Base-by-base conservation (phyloP, 2,329 filamentous ascomycete species). In the Capronia coronata region DNA sequence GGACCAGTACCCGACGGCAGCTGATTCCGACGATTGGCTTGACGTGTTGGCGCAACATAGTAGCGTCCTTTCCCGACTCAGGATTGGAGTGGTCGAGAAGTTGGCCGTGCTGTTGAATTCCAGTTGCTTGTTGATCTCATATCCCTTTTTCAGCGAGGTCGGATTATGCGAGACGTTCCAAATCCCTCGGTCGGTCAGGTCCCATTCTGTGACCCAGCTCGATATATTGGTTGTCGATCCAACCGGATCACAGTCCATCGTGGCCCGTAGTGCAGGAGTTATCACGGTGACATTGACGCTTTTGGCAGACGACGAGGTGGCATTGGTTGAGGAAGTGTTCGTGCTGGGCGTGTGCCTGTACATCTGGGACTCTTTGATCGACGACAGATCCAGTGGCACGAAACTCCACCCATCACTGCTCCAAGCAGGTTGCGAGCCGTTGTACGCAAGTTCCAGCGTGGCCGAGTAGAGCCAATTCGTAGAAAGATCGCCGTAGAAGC, bases 381-480 rank as follows among this genome's bases (percentile, higher is more conserved):
- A 13, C 3, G 49, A 30, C 8, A 51, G 16, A 30, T 48, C 34
- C 9, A 61, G n/a, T 18, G 60, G 61, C 19, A 60, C 56, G 40
- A 63, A 63, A 23, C 57, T 59, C 60, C 57, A 62, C 1, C 56
- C 58, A 37, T 63, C 54, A 9, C 41, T 51, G 34, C 57, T 61
- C 61, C 61, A 63, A 3, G 22, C 23, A 1, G 59, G 59, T 16
- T 60, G 45, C 8, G 53, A 52, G 1, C 50, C 56, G 41, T 59
- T 54, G 19, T 58, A 35, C 18, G 60, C 52, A 3, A 58, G 40
- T 39, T 61, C 54, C 14, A 61, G 51, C 1, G 54, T 46, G 8
- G 54, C 59, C 13, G 52, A 52, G 43, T 59, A 58, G 23, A 62
- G 32, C 61, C 61, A 62, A 37, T 59, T 60, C 2, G 55, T 59